Percentiles rank a stretch among this genome's conserved stretches.
Conservation (phyloP, 768 basidiomycete genomes). For the Suillus discolor region DNA sequence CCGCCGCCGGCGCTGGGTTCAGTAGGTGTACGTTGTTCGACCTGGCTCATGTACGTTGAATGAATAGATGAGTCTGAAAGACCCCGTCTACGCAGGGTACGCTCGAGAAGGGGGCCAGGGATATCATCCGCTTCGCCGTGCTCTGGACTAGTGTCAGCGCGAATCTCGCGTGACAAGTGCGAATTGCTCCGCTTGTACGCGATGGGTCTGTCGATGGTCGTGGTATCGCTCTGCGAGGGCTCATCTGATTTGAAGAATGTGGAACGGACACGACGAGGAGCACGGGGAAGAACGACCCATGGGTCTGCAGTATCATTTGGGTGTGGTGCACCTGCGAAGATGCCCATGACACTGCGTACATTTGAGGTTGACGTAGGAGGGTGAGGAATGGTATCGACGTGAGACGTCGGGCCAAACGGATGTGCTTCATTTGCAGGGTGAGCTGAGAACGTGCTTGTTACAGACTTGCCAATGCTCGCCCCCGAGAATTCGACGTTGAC, state of each 20-base stretch:
- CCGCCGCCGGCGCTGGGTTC: conserved; percentile 16
- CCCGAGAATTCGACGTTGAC: conserved; percentile 97
- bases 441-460: conserved; percentile 45
- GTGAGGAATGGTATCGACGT: conserved; percentile 17
- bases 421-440: conserved; percentile 24
- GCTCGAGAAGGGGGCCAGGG: conserved; percentile 59
- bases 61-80: conserved; percentile 93
- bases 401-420: conserved; percentile 13
- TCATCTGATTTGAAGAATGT: conserved; percentile 16
- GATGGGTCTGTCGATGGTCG: conserved; percentile 25
- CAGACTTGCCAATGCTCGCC: conserved; percentile 58
- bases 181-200: conserved; percentile 19
- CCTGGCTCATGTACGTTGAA: conserved; percentile 73
- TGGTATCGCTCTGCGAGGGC: conserved; percentile 28
- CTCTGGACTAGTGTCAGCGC: conserved; percentile 43
- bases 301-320: conserved; percentile 51
- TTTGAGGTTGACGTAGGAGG: conserved; percentile 16
- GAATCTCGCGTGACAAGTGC: conserved; percentile 65
- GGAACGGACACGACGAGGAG: conserved; percentile 34
- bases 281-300: conserved; percentile 69
- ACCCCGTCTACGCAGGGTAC: conserved; percentile 74
- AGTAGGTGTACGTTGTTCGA: conserved; percentile 30
- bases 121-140: conserved; percentile 44
- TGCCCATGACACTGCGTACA: conserved; percentile 64
- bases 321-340: conserved; percentile 88